Conservation (phyloP, 352 stramenopile genomes). For the Globisporangium yorkense region DNA sequence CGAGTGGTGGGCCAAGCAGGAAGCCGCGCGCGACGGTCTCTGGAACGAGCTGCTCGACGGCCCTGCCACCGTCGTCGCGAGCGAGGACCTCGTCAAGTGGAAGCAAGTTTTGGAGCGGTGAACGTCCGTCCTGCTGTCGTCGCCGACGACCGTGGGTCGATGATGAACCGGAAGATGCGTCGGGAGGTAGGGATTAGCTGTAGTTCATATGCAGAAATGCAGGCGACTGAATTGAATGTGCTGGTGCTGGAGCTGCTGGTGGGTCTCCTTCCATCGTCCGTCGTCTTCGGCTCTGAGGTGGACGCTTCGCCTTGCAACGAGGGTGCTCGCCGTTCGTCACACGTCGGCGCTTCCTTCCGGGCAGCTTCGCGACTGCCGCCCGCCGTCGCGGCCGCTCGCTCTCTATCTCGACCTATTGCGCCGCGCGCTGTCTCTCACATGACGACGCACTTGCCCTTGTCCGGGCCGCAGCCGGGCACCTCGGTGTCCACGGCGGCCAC, state of each 20-base stretch:
- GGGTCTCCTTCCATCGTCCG: no score
- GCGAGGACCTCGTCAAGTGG: constrained; percentile 14
- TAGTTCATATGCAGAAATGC: not conserved
- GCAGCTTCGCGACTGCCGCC: not conserved
- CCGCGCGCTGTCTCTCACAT: constrained; percentile 8
- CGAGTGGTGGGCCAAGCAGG: constrained; percentile 51
- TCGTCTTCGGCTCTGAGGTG: no score
- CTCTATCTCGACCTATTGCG: not conserved
- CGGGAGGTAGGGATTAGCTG: no score
- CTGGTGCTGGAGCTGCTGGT: no score
- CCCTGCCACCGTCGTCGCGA: not conserved
- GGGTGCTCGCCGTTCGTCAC: no score
- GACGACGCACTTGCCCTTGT: constrained; percentile 17
- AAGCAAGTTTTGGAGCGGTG: constrained; percentile 14
- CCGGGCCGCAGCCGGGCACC: constrained; percentile 72
- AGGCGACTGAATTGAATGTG: no score
- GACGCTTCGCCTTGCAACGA: no score
- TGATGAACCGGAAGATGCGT: no score
- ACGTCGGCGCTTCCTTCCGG: no score
- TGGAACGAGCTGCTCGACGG: constrained; percentile 16
- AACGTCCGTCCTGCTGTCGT: not conserved
- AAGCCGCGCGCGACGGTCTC: constrained; percentile 16
- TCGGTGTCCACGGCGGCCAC: constrained; percentile 83
- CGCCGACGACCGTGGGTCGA: no score
- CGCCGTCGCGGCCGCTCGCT: not conserved